phyloP scores from a whole-genome alignment of 169 alveolate genomes.

The Babesia gibsoni region DNA sequence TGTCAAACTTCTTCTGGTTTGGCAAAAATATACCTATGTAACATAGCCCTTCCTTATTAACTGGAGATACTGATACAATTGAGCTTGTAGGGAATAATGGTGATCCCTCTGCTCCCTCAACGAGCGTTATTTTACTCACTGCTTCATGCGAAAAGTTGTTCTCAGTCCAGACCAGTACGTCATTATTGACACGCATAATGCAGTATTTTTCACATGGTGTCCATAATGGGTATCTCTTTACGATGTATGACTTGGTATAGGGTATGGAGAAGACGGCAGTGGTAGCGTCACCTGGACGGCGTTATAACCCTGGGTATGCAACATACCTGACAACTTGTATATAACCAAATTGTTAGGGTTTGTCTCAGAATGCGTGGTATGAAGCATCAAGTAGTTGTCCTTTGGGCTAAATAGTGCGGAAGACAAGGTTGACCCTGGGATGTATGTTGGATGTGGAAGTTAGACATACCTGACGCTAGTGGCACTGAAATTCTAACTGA shows the following conservation, averaged over 20 bases:
- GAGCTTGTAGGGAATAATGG: constrained; percentile 28
- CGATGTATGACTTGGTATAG: constrained; percentile 48
- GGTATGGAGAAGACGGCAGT: constrained; percentile 29
- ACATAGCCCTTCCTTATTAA: constrained; percentile 37
- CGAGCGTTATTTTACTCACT: constrained; percentile 9
- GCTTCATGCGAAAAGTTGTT: constrained; percentile 21
- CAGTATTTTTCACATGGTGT: constrained; percentile 51
- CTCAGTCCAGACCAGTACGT: constrained; percentile 45
- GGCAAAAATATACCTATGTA: constrained; percentile 44
- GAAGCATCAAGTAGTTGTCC: constrained; percentile 40
- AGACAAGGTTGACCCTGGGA: constrained; percentile 28
- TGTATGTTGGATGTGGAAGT: background rate
- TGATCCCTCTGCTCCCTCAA: constrained; percentile 1
- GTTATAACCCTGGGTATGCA: background rate
- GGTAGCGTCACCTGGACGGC: background rate
- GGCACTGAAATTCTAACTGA: background rate
- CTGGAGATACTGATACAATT: constrained; percentile 47
- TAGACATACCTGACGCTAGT: constrained; percentile 47
- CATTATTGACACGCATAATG: constrained; percentile 32
- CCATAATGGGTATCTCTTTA: constrained; percentile 59
- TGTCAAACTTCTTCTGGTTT: constrained; percentile 45
- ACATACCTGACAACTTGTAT: constrained; percentile 35
- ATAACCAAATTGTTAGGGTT: constrained; percentile 51
- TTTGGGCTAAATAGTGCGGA: constrained; percentile 50
- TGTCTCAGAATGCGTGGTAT: constrained; percentile 49